Percentiles rank a stretch among this genome's conserved stretches.
These are phyloP conservation scores for Exophiala aquamarina DNA, from an alignment of 2,329 filamentous ascomycete species.

Conservation along the genomic window DNA sequence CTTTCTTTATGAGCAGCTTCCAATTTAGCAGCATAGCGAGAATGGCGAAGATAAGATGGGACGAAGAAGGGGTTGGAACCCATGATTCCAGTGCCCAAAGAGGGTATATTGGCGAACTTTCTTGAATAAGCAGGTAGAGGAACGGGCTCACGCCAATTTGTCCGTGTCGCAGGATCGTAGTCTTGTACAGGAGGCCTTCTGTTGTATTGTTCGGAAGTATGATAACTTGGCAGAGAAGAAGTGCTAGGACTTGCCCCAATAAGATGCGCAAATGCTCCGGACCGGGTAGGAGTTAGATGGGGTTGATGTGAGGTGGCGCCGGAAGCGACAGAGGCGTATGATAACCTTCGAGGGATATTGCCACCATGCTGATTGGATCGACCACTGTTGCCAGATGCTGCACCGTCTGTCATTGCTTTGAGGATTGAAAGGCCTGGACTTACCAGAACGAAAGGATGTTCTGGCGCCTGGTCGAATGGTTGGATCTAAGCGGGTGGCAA, in stretches of 20 bases:
- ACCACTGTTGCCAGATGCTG: slow-evolving; percentile 13
- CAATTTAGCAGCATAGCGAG: slow-evolving; percentile 74
- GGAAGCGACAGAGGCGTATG: slow-evolving; percentile 62
- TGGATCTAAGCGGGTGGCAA: no score
- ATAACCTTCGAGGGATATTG: slow-evolving; percentile 49
- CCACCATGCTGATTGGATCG: slow-evolving; percentile 14
- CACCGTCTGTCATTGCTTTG: slow-evolving; percentile 18
- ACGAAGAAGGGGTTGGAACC: slow-evolving; percentile 64
- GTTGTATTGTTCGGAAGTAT: slow-evolving; percentile 33
- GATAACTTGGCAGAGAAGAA: slow-evolving; percentile 38
- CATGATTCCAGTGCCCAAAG: slow-evolving; percentile 26
- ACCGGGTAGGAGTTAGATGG: slow-evolving; percentile 43
- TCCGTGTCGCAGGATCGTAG: slow-evolving; percentile 46
- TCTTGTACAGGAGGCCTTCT: slow-evolving; percentile 43
- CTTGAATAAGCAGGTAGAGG: slow-evolving; percentile 48
- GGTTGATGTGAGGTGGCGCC: slow-evolving; percentile 43
- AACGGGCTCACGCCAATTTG: slow-evolving; percentile 45
- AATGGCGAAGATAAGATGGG: slow-evolving; percentile 78
- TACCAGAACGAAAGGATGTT: neutral
- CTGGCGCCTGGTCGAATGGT: no score
- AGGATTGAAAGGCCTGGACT: neutral
- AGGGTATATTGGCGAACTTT: slow-evolving; percentile 43
- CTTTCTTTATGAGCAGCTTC: slow-evolving; percentile 68
- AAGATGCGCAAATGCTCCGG: slow-evolving; percentile 35
- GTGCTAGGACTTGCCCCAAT: slow-evolving; percentile 33